A percentile compares a stretch with the other conserved stretches of the same genome.
Conservation (phyloP, 1,139 yeast genomes). For the Protomyces inouyei region DNA sequence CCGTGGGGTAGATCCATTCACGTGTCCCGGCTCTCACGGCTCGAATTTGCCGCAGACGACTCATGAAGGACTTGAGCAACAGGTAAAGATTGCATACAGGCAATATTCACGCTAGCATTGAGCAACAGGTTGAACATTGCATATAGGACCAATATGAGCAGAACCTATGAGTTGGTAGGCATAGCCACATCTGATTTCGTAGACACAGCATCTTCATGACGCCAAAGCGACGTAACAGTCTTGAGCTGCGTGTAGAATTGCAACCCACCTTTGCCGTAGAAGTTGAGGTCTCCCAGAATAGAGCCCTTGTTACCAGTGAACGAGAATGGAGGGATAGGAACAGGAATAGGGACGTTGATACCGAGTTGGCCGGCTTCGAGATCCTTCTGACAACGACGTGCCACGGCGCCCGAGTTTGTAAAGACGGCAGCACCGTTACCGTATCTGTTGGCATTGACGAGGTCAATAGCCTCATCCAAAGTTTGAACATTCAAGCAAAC, state of each 20-base stretch:
- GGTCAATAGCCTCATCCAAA: slow-evolving; percentile 64
- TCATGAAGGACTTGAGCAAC: too few relatives aligned
- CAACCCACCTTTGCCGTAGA: slow-evolving; percentile 71
- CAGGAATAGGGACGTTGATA: slow-evolving; percentile 78
- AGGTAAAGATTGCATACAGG: too few relatives aligned
- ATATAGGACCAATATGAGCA: too few relatives aligned
- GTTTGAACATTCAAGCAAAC: slow-evolving; percentile 61
- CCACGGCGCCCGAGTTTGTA: slow-evolving; percentile 64
- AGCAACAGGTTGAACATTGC: too few relatives aligned
- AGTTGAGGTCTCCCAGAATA: slow-evolving; percentile 72
- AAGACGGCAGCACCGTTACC: slow-evolving; percentile 73
- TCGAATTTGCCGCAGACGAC: background rate
- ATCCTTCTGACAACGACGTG: slow-evolving; percentile 65
- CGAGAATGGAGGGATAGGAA: slow-evolving; percentile 76
- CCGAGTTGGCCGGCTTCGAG: slow-evolving; percentile 78
- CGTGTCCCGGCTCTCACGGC: background rate
- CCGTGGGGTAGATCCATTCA: background rate
- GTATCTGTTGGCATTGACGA: slow-evolving; percentile 58
- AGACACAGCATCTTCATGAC: slow-evolving; percentile 51
- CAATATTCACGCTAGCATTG: too few relatives aligned
- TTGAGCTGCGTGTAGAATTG: slow-evolving; percentile 70
- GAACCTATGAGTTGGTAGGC: slow-evolving; percentile 50
- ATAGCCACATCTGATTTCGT: slow-evolving; percentile 54
- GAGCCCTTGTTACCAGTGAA: slow-evolving; percentile 77
- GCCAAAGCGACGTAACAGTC: slow-evolving; percentile 71